Conservation (phyloP, 176 grass and related monocot species). For the Dactylis glomerata region DNA sequence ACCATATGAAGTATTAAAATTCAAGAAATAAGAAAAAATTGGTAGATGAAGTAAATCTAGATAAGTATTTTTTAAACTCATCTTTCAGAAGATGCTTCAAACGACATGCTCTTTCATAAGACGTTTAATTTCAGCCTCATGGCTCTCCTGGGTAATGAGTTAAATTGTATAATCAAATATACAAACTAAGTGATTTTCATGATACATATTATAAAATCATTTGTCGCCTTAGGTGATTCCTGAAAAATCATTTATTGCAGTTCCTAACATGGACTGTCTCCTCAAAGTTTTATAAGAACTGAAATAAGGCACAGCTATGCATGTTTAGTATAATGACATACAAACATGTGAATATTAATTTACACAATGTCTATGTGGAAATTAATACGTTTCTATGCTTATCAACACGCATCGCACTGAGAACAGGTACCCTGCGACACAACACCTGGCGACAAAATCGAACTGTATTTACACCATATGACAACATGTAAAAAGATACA, state of each 20-base stretch:
- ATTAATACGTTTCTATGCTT: slow-evolving; percentile 67
- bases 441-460: no score
- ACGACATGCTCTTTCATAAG: slow-evolving; percentile 84
- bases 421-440: no score
- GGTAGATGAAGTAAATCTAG: neutral
- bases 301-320: neutral
- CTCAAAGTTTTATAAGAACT: slow-evolving; percentile 83
- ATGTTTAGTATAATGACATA: no score
- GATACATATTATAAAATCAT: neutral
- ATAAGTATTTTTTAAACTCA: slow-evolving; percentile 69
- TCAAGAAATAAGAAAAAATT: no score
- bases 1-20: no score
- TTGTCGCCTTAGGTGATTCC: slow-evolving; percentile 63
- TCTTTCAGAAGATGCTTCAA: slow-evolving; percentile 69
- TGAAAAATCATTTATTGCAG: slow-evolving; percentile 75
- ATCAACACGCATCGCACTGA: slow-evolving; percentile 42
- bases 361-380: neutral
- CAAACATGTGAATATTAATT: neutral
- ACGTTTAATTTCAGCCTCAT: slow-evolving; percentile 83
- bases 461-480: no score
- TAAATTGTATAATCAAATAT: neutral
- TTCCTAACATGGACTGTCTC: slow-evolving; percentile 71
- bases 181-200: neutral
- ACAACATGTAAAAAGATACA: no score
- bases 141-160: slow-evolving; percentile 59